Evolutionary conservation across 768 basidiomycete genomes (phyloP).

Genomic region (Lactarius psammicola): DNA sequence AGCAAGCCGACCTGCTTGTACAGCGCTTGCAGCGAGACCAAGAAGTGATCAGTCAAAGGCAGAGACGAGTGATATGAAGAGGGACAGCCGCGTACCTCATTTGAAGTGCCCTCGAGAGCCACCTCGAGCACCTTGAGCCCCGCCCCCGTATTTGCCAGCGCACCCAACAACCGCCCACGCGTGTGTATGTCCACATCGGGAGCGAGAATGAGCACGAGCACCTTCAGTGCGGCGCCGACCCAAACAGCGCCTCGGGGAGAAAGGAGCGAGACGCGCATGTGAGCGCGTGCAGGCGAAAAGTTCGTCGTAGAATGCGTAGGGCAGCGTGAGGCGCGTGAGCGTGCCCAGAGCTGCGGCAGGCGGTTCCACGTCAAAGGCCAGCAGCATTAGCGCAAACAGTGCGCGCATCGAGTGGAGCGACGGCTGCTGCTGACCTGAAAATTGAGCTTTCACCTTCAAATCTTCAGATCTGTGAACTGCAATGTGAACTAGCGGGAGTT

Average conservation of each 20-base stretch:
- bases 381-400: slow-evolving; percentile 32
- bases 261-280: slow-evolving; percentile 30
- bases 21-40: slow-evolving; percentile 31
- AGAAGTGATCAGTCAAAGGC: background rate
- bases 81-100: slow-evolving; percentile 32
- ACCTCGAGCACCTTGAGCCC: slow-evolving; percentile 34
- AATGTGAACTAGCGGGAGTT: no score
- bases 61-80: background rate
- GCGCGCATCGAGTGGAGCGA: slow-evolving; percentile 36
- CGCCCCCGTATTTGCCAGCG: slow-evolving; percentile 33
- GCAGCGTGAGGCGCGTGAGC: slow-evolving; percentile 29
- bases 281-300: slow-evolving; percentile 32
- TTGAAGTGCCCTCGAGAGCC: slow-evolving; percentile 31
- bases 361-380: slow-evolving; percentile 31
- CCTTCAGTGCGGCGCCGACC: slow-evolving; percentile 29
- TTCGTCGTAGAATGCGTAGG: slow-evolving; percentile 29
- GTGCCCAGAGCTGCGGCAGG: slow-evolving; percentile 31
- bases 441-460: no score
- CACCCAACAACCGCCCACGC: slow-evolving; percentile 35
- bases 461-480: no score
- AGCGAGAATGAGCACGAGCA: slow-evolving; percentile 26
- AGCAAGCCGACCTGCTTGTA: slow-evolving; percentile 34
- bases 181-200: slow-evolving; percentile 35
- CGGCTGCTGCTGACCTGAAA: no score
- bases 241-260: slow-evolving; percentile 35